Percentiles rank a stretch among this genome's conserved stretches.
These are phyloP conservation scores for Lentinus brumalis DNA, from an alignment of 768 basidiomycete genomes.

Conservation along the genomic window DNA sequence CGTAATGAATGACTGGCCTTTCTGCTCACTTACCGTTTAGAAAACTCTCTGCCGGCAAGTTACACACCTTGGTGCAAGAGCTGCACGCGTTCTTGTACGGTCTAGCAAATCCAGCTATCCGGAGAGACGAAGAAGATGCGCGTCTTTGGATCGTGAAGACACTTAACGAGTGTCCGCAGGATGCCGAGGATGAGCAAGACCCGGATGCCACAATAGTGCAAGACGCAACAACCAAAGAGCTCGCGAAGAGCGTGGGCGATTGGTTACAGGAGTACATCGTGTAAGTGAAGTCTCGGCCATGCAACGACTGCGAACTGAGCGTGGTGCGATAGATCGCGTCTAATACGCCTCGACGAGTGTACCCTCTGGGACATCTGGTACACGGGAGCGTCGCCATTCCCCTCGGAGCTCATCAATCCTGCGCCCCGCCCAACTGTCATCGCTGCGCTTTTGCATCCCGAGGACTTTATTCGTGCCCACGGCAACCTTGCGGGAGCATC, in stretches of 20 bases:
- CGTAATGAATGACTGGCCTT: too few relatives aligned
- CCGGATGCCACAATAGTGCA: background rate
- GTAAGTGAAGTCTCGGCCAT: conserved; percentile 36
- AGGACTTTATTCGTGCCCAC: conserved; percentile 42
- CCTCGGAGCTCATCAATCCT: conserved; percentile 74
- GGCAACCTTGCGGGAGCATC: conserved; percentile 6
- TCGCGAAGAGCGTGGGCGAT: conserved; percentile 38
- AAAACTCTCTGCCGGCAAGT: conserved; percentile 42
- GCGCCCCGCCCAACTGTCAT: conserved; percentile 63
- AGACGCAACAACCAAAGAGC: conserved; percentile 7
- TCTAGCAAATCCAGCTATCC: conserved; percentile 33
- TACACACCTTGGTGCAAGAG: conserved; percentile 41
- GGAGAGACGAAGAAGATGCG: conserved; percentile 36
- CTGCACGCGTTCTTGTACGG: conserved; percentile 42
- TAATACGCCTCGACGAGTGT: conserved; percentile 50
- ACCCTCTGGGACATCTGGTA: conserved; percentile 76
- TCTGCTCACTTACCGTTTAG: conserved; percentile 23
- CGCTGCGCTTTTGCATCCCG: conserved; percentile 61
- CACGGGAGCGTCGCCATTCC: conserved; percentile 63
- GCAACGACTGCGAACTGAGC: background rate
- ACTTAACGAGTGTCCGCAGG: conserved; percentile 15
- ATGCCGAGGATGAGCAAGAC: background rate
- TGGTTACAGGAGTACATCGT: conserved; percentile 55
- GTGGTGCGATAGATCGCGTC: conserved; percentile 38
- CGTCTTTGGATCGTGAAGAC: conserved; percentile 19